Conservation (phyloP, 2,329 filamentous ascomycete genomes). For the Colletotrichum liriopes region DNA sequence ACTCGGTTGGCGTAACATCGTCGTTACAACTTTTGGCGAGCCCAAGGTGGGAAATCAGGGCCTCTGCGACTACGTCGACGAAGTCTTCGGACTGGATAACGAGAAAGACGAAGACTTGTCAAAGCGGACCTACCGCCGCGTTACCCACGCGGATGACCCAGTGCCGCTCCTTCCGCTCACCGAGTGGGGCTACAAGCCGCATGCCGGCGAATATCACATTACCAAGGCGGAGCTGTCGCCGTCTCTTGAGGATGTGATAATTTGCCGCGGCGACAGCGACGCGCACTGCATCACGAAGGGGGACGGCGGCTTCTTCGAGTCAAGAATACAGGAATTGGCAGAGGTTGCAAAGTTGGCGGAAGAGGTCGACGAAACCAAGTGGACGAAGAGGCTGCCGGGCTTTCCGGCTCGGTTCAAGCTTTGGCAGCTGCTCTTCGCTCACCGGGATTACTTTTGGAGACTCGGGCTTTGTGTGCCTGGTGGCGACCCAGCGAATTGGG, state of each 20-base stretch:
- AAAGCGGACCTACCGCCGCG: conserved; percentile 74
- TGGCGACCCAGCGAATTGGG: conserved; percentile 80
- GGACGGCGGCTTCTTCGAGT: conserved; percentile 54
- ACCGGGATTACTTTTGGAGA: conserved; percentile 97
- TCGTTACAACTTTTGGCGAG: conserved; percentile 93
- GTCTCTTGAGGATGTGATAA: conserved; percentile 74
- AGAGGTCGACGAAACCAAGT: conserved; percentile 40
- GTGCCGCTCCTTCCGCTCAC: conserved; percentile 88
- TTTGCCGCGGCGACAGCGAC: conserved; percentile 83
- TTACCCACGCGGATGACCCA: conserved; percentile 91
- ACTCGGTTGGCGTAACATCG: conserved; percentile 80
- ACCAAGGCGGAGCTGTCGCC: conserved; percentile 80
- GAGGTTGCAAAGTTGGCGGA: conserved; percentile 8
- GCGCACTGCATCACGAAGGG: conserved; percentile 78
- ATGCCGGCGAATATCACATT: conserved; percentile 92
- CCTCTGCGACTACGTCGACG: conserved; percentile 70
- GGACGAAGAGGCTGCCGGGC: conserved; percentile 66
- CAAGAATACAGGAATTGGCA: conserved; percentile 46
- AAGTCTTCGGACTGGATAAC: conserved; percentile 62
- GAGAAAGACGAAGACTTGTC: conserved; percentile 50
- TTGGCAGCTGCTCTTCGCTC: conserved; percentile 95
- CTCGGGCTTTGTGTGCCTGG: conserved; percentile 91
- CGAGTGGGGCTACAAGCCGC: conserved; percentile 90
- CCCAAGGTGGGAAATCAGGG: conserved; percentile 76
- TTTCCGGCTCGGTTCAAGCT: conserved; percentile 76